Conservation (phyloP, 2,329 filamentous ascomycete species). For the Raffaelea ambrosiae region DNA sequence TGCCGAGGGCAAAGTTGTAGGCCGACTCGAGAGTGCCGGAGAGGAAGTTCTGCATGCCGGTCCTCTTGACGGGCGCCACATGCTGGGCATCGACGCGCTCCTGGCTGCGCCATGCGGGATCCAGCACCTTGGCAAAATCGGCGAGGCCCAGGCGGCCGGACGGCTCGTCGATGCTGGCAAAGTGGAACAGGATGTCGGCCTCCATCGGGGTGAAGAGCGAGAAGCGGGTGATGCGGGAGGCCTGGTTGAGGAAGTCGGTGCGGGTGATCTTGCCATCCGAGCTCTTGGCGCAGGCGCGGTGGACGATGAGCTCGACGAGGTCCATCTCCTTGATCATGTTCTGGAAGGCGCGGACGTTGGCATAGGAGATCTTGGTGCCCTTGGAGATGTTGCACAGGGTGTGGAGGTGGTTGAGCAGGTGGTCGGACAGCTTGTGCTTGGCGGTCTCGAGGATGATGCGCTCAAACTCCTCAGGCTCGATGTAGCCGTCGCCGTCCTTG, state of each 20-base stretch:
- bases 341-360: slow-evolving; percentile 94
- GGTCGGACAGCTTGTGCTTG: slow-evolving; percentile 93
- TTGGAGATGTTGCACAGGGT: slow-evolving; percentile 92
- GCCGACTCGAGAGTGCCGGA: slow-evolving; percentile 63
- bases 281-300: slow-evolving; percentile 77
- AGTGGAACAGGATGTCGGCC: slow-evolving; percentile 97
- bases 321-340: slow-evolving; percentile 99
- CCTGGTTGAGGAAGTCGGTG: slow-evolving; percentile 90
- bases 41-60: slow-evolving; percentile 48
- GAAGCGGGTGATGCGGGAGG: slow-evolving; percentile 83
- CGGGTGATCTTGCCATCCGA: slow-evolving; percentile 87
- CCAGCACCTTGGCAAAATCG: slow-evolving; percentile 92
- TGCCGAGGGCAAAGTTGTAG: slow-evolving; percentile 87
- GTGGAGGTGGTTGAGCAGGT: slow-evolving; percentile 81
- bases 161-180: slow-evolving; percentile 84
- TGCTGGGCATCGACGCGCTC: slow-evolving; percentile 27
- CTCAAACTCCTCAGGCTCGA: slow-evolving; percentile 92
- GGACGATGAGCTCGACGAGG: slow-evolving; percentile 85
- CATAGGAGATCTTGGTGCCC: slow-evolving; percentile 91
- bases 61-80: slow-evolving; percentile 31
- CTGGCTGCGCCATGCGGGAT: slow-evolving; percentile 77
- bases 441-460: slow-evolving; percentile 91
- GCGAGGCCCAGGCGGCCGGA: slow-evolving; percentile 72
- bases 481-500: slow-evolving; percentile 86
- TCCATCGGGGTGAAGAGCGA: slow-evolving; percentile 98